Conservation (phyloP, 495 filamentous ascomycete species). For the Lasiosphaeriaceae sp. region DNA sequence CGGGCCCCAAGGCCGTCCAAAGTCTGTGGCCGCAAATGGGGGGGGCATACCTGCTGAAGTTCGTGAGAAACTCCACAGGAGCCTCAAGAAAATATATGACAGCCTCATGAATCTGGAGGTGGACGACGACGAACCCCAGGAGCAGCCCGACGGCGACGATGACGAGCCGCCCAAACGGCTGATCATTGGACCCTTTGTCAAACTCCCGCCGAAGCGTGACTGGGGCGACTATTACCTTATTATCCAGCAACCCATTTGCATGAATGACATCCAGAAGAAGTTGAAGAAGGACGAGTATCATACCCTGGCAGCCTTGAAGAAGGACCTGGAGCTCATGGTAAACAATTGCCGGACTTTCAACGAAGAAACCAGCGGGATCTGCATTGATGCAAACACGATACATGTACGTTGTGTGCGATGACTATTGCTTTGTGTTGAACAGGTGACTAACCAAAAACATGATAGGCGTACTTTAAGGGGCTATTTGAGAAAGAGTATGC, state of each 20-base stretch:
- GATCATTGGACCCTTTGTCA: slow-evolving; percentile 92
- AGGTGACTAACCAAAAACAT: slow-evolving; percentile 7
- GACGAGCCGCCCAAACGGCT: slow-evolving; percentile 54
- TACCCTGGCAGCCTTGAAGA: slow-evolving; percentile 70
- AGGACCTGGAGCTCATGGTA: slow-evolving; percentile 79
- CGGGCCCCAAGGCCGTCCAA: slow-evolving; percentile 62
- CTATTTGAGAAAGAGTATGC: slow-evolving; percentile 68
- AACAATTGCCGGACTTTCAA: slow-evolving; percentile 92
- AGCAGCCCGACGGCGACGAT: slow-evolving; percentile 25
- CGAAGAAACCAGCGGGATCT: slow-evolving; percentile 87
- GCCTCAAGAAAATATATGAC: slow-evolving; percentile 70
- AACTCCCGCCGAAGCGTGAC: slow-evolving; percentile 77
- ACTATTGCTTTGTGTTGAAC: background rate
- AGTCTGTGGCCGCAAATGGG: slow-evolving; percentile 36
- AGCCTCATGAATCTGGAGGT: slow-evolving; percentile 75
- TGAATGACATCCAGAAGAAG: slow-evolving; percentile 87
- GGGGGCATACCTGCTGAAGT: slow-evolving; percentile 39
- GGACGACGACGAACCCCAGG: slow-evolving; percentile 50
- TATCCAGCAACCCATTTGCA: slow-evolving; percentile 86
- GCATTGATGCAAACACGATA: slow-evolving; percentile 87
- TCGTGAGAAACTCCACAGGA: slow-evolving; percentile 65
- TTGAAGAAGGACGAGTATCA: slow-evolving; percentile 93
- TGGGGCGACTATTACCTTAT: slow-evolving; percentile 94
- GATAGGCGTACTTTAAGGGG: slow-evolving; percentile 60
- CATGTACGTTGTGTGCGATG: slow-evolving; percentile 54